Evolutionary conservation across 805 yeast species (phyloP).

Genomic region (Sugiyamaella smithiae): DNA sequence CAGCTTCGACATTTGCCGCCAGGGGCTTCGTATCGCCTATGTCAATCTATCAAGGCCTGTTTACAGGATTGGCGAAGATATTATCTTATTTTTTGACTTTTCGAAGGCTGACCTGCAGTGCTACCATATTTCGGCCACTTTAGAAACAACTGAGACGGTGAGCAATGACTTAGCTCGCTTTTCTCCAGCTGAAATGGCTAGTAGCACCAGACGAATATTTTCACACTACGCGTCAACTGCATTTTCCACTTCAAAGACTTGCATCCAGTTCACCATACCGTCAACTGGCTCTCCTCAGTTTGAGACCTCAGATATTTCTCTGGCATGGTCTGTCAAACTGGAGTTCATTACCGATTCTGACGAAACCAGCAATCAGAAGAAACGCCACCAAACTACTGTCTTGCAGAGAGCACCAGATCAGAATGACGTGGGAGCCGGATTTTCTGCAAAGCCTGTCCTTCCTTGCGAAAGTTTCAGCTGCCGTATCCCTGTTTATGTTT

Average conservation of each 20-base stretch:
- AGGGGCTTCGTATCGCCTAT: conserved; percentile 41
- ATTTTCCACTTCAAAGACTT: conserved; percentile 23
- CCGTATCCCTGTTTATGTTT: conserved; percentile 44
- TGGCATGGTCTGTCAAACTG: conserved; percentile 33
- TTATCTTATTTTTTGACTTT: conserved; percentile 41
- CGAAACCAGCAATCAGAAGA: not conserved
- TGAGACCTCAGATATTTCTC: conserved; percentile 30
- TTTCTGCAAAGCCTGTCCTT: conserved; percentile 20
- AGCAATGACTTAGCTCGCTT: conserved; percentile 28
- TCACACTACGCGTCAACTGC: conserved; percentile 26
- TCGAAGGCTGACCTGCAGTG: conserved; percentile 31
- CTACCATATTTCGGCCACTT: conserved; percentile 39
- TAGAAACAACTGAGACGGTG: conserved; percentile 38
- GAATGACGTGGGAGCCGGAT: conserved; percentile 4
- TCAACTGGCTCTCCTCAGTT: conserved; percentile 37
- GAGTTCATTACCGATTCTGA: conserved; percentile 30
- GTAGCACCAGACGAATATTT: conserved; percentile 27
- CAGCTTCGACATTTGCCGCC: conserved; percentile 41
- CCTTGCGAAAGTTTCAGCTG: conserved; percentile 36
- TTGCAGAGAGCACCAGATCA: not conserved
- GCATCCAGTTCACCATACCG: conserved; percentile 34
- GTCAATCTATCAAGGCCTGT: conserved; percentile 34
- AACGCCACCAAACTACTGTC: not conserved
- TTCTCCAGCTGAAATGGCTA: conserved; percentile 22
- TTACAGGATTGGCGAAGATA: conserved; percentile 43